A percentile compares a stretch with the other conserved stretches of the same genome.
These are phyloP conservation scores for Pseudopyrenochaeta lycopersici DNA, from an alignment of 2,329 filamentous ascomycete species.

Conservation along the genomic window DNA sequence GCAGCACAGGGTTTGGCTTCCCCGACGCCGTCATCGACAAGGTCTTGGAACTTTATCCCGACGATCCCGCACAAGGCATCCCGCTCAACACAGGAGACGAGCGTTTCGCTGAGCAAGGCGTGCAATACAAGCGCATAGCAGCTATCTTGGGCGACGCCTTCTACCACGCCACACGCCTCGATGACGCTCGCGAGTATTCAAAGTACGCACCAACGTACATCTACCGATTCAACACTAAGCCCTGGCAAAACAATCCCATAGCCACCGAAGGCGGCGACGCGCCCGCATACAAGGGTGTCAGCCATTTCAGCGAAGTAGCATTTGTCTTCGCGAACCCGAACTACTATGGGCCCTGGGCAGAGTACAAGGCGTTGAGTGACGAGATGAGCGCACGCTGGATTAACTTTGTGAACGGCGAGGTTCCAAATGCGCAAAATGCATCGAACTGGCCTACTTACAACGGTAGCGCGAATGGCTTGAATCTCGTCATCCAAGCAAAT, in stretches of 20 bases:
- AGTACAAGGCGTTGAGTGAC: slow-evolving; percentile 52
- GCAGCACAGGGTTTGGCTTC: slow-evolving; percentile 44
- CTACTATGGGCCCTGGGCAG: slow-evolving; percentile 49
- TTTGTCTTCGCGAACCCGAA: slow-evolving; percentile 57
- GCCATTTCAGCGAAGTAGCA: slow-evolving; percentile 63
- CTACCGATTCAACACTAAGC: slow-evolving; percentile 67
- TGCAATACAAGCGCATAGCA: slow-evolving; percentile 64
- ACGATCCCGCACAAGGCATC: slow-evolving; percentile 43
- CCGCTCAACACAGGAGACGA: slow-evolving; percentile 43
- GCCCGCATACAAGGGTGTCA: slow-evolving; percentile 56
- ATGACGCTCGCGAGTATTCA: slow-evolving; percentile 55
- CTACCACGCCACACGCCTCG: slow-evolving; percentile 65
- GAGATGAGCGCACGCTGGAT: slow-evolving; percentile 59
- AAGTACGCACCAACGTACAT: slow-evolving; percentile 63
- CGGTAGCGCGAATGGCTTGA: slow-evolving; percentile 45
- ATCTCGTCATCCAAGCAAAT: slow-evolving; percentile 58
- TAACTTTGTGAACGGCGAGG: slow-evolving; percentile 52
- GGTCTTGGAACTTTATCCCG: slow-evolving; percentile 46
- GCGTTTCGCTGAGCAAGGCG: slow-evolving; percentile 42
- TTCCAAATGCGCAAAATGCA: slow-evolving; percentile 47
- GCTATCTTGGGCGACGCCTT: slow-evolving; percentile 63
- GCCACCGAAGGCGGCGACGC: slow-evolving; percentile 54
- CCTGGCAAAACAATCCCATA: slow-evolving; percentile 37
- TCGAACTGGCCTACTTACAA: slow-evolving; percentile 54
- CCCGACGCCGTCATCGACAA: slow-evolving; percentile 40